Base-by-base conservation (phyloP, 2,329 filamentous ascomycete genomes). In the Aspergillus pseudoglaucus region DNA sequence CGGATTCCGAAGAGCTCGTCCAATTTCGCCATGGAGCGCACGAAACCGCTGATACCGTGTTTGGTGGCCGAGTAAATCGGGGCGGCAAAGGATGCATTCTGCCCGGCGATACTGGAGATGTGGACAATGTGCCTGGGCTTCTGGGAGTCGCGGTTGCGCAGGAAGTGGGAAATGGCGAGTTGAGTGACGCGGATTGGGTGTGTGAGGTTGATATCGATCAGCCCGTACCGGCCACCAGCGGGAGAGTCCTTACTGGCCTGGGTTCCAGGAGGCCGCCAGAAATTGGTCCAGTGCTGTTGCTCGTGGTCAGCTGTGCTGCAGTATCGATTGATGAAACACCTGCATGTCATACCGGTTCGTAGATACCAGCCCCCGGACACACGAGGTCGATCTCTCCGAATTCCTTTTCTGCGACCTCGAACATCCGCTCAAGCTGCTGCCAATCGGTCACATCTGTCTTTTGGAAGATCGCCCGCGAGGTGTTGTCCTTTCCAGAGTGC, bases 171-270 rank as follows among this genome's bases (percentile, higher is more conserved):
- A 39, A 78, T 72, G 4, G 75, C 75, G 15, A 78, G 61, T 51
- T 78, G 75, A 1, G 75, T 77, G 8, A 69, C 65, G 39, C 75
- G 73, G 53, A 78, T 77, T 0, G 76, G 76, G 55, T 78, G 76
- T 0, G 71, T 74, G 44, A 79, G 49, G 50, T 78, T 78, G 59
- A 78, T 76, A 49, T 78, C 75, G 17, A 78, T 43, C 43, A 66
- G 38, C 23, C 68, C 67, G 53, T 77, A 77, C 47, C 71, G 64
- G 20, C 68, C 70, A 4, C 68, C 62, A 32, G 62, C 50, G 0
- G 55, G 61, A 7, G 64, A 54, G 53, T 78, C 75, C 38, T 59
- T 63, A 27, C 74, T 77, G 22, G 63, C 59, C 0, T 63, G 49
- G 3, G 65, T 61, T 8, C 72, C 71, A 1, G 75, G 75, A 4